Conservation (phyloP, 257 asterid species). For the Paraleonurus japonicus region DNA sequence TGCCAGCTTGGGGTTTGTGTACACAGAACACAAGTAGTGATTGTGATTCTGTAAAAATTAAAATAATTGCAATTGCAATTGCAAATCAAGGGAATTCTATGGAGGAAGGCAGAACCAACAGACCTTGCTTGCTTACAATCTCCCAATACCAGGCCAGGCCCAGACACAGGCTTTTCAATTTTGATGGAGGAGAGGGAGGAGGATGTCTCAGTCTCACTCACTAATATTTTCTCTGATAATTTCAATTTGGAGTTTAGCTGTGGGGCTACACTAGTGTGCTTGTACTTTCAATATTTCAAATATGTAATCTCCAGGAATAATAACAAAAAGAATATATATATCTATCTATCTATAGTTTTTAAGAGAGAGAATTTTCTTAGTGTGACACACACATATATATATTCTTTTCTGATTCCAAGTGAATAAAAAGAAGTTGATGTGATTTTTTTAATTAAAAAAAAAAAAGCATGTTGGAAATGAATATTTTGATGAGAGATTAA, state of each 20-base stretch:
- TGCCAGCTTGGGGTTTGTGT: neutral
- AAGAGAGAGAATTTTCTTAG: neutral
- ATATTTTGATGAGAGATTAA: neutral
- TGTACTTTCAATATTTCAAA: neutral
- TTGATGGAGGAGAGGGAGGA: too few species aligned
- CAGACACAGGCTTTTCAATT: conserved; percentile 1
- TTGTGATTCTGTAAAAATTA: neutral
- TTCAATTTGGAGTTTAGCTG: conserved; percentile 11
- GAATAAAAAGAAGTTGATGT: neutral
- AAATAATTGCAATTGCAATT: too few species aligned
- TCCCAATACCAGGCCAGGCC: too few species aligned
- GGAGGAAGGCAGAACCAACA: too few species aligned
- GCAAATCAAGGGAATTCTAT: too few species aligned
- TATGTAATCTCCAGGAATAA: neutral
- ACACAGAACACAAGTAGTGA: too few species aligned
- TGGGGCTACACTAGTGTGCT: neutral
- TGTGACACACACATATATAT: neutral
- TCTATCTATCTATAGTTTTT: neutral
- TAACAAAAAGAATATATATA: neutral
- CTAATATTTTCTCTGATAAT: neutral
- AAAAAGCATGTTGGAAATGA: neutral
- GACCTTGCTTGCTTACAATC: too few species aligned
- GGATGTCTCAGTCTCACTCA: too few species aligned
- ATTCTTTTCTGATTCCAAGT: neutral
- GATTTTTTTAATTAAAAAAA: too few species aligned